phyloP scores from a whole-genome alignment of 495 filamentous ascomycete genomes.

The Neurospora sp. region DNA sequence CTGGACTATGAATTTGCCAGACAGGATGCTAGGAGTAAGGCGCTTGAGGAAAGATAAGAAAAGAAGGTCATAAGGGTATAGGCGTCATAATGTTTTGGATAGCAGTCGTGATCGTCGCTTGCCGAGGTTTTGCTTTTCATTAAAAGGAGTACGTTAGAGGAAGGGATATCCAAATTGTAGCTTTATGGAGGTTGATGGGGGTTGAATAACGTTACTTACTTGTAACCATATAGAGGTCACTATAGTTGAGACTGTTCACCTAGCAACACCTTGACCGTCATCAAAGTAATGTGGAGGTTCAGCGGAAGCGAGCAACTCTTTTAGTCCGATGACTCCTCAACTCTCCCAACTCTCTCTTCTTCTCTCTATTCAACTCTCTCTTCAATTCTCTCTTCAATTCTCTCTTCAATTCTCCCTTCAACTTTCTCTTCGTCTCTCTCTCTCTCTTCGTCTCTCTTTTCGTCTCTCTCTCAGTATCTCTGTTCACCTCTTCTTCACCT shows the following conservation, averaged over 20 bases:
- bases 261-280: not conserved
- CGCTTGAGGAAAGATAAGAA: slow-evolving; percentile 3
- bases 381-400: too few relatives aligned
- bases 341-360: too few relatives aligned
- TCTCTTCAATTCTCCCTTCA: too few relatives aligned
- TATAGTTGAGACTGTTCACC: not conserved
- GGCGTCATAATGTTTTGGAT: not conserved
- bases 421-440: too few relatives aligned
- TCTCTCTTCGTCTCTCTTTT: too few relatives aligned
- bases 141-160: not conserved
- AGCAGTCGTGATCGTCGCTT: not conserved
- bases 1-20: slow-evolving; percentile 22
- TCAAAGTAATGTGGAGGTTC: not conserved
- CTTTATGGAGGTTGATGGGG: too few relatives aligned
- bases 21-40: not conserved
- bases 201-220: not conserved
- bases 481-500: not conserved
- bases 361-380: too few relatives aligned
- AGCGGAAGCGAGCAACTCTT: too few relatives aligned
- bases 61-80: not conserved
- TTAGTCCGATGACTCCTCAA: too few relatives aligned
- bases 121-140: not conserved
- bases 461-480: not conserved
- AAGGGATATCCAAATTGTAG: not conserved
- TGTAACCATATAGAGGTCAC: not conserved